These are phyloP conservation scores for Pyrus communis DNA, from an alignment of 306 rosid species.

Conservation along the genomic window DNA sequence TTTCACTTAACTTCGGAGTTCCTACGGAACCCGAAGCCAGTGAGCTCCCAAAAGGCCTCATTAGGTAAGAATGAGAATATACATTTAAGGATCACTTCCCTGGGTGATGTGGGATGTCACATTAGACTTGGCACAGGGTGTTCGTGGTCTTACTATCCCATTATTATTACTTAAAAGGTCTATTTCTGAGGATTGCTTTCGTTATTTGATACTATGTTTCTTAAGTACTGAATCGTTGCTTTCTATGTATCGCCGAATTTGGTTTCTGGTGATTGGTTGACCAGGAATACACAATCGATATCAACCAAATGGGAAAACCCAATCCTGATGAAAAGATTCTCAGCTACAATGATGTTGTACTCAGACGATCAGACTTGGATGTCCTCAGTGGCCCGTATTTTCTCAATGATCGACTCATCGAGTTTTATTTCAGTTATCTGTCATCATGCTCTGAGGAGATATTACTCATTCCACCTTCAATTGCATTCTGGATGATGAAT, in stretches of 20 bases:
- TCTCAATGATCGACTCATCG: constrained; percentile 76
- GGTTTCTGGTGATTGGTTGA: constrained; percentile 2
- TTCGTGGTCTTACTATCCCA: not conserved
- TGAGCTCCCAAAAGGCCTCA: too few species aligned
- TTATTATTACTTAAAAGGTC: not conserved
- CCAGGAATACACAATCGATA: not conserved
- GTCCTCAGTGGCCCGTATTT: constrained; percentile 65
- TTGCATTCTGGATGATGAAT: constrained; percentile 74
- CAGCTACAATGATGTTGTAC: constrained; percentile 83
- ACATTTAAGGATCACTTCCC: too few species aligned
- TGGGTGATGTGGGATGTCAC: too few species aligned
- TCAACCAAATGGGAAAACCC: constrained; percentile 37
- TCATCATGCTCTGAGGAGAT: constrained; percentile 41
- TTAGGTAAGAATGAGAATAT: too few species aligned
- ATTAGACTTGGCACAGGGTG: not conserved
- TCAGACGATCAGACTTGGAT: constrained; percentile 65
- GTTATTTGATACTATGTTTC: not conserved
- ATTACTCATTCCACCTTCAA: constrained; percentile 72
- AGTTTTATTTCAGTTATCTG: constrained; percentile 70
- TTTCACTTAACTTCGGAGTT: too few species aligned
- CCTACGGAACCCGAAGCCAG: too few species aligned
- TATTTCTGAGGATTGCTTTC: not conserved
- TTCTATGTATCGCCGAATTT: not conserved
- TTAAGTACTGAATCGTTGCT: not conserved
- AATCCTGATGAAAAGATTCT: constrained; percentile 63